phyloP scores from a whole-genome alignment of 495 filamentous ascomycete genomes.

The Polyplosphaeria fusca region DNA sequence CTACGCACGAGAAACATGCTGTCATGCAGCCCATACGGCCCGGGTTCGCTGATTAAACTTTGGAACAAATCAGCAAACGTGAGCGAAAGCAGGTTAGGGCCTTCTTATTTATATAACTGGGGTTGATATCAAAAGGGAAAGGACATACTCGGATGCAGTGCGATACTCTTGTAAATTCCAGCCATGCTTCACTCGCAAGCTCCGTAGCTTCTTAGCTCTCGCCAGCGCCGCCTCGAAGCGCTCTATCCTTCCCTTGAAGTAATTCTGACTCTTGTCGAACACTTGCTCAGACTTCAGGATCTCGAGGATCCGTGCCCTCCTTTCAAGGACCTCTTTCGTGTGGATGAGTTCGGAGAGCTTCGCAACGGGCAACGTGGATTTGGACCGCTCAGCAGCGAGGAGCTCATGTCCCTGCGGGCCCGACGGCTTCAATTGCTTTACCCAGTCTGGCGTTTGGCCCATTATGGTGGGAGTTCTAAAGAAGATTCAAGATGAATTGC shows the following conservation, averaged over 20 bases:
- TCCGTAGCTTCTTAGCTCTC: constrained; percentile 62
- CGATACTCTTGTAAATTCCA: constrained; percentile 63
- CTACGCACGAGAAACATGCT: constrained; percentile 60
- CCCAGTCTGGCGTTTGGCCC: constrained; percentile 58
- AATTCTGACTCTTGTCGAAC: constrained; percentile 69
- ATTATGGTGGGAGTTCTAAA: constrained; percentile 12
- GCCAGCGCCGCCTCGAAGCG: constrained; percentile 60
- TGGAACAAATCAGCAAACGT: too few relatives aligned
- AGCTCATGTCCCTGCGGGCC: constrained; percentile 60
- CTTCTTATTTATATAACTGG: too few relatives aligned
- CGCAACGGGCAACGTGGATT: constrained; percentile 57
- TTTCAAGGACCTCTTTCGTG: constrained; percentile 54
- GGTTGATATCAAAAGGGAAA: too few relatives aligned
- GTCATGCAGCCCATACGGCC: constrained; percentile 65
- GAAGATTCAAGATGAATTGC: not conserved
- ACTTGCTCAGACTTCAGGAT: constrained; percentile 58
- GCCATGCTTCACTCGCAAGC: constrained; percentile 57
- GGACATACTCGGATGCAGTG: constrained; percentile 55
- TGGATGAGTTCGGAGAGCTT: constrained; percentile 61
- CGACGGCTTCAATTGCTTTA: constrained; percentile 60
- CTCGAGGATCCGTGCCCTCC: constrained; percentile 52
- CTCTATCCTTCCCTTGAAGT: constrained; percentile 62
- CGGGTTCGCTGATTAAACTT: constrained; percentile 65
- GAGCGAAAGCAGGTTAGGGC: too few relatives aligned
- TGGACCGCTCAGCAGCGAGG: constrained; percentile 56